These are phyloP conservation scores for Yamadazyma sp. DNA, from an alignment of 1,139 yeast species.

Conservation along the genomic window DNA sequence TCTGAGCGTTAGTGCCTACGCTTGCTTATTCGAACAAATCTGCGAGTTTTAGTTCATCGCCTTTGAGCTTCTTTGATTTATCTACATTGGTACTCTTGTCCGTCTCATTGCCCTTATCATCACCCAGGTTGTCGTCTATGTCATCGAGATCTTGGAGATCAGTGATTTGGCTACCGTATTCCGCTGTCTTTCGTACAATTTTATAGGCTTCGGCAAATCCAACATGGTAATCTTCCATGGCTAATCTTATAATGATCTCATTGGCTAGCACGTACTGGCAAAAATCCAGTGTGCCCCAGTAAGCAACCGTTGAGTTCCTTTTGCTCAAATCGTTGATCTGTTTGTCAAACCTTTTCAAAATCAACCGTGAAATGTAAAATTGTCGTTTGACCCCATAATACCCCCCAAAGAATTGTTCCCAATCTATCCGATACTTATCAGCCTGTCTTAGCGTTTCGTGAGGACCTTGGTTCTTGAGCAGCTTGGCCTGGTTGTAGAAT, in stretches of 20 bases:
- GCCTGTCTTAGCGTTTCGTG: constrained; percentile 45
- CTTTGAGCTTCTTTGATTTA: neutral
- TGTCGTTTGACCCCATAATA: constrained; percentile 63
- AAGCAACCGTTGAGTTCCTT: constrained; percentile 46
- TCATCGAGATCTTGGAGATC: constrained; percentile 41
- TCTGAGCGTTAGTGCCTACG: no score
- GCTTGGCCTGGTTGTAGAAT: constrained; percentile 51
- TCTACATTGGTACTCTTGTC: neutral
- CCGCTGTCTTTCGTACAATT: constrained; percentile 47
- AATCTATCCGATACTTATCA: constrained; percentile 49
- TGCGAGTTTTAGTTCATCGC: neutral
- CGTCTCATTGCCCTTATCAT: neutral
- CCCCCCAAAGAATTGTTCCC: constrained; percentile 55
- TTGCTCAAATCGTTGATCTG: constrained; percentile 25
- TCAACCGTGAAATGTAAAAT: constrained; percentile 43
- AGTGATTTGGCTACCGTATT: constrained; percentile 54
- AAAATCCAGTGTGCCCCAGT: constrained; percentile 63
- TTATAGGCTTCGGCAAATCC: constrained; percentile 44
- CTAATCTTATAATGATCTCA: constrained; percentile 55
- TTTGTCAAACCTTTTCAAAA: constrained; percentile 26
- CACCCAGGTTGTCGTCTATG: neutral
- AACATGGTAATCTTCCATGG: constrained; percentile 45
- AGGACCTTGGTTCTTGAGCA: constrained; percentile 33
- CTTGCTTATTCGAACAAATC: neutral
- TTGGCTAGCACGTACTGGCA: constrained; percentile 61